Percentiles rank a stretch among this genome's conserved stretches.
Evolutionary conservation across 2,329 filamentous ascomycete genomes (phyloP).

Genomic region (Pestalotiopsis sp.): DNA sequence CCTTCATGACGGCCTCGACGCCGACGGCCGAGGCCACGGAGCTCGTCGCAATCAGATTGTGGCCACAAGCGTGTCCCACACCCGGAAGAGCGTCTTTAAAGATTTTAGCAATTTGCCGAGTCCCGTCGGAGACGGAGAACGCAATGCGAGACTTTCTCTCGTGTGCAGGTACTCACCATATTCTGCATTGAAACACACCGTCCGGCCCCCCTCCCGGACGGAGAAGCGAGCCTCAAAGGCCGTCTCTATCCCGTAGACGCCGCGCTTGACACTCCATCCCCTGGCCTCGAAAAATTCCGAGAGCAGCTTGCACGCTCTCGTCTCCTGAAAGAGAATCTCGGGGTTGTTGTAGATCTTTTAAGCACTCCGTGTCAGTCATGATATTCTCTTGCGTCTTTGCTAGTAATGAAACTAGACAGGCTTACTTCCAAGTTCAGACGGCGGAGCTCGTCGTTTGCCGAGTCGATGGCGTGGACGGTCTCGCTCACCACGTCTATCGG

Average conservation of each 20-base stretch:
- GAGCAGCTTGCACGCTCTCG: conserved; percentile 5
- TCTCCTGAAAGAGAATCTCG: conserved; percentile 10
- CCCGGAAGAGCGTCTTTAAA: conserved; percentile 43
- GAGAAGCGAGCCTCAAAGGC: conserved; percentile 8
- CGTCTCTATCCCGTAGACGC: conserved; percentile 6
- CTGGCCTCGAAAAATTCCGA: conserved; percentile 2
- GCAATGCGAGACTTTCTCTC: neutral
- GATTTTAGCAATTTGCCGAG: neutral
- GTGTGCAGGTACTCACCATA: neutral
- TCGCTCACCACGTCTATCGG: neutral
- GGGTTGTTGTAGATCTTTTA: conserved; percentile 8
- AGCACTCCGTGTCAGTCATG: neutral
- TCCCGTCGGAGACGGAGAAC: too few relatives aligned
- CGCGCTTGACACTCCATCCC: conserved; percentile 2
- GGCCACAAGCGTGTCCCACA: conserved; percentile 49
- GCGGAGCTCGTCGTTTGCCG: conserved; percentile 3
- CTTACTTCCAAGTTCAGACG: conserved; percentile 6
- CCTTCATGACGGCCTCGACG: conserved; percentile 34
- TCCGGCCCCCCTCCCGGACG: neutral
- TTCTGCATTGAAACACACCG: conserved; percentile 1
- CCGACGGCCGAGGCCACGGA: conserved; percentile 43
- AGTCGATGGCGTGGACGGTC: neutral
- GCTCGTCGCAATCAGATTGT: conserved; percentile 47
- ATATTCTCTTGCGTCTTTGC: neutral
- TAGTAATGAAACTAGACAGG: neutral